A percentile compares a stretch with the other conserved stretches of the same genome.
These are phyloP conservation scores for Blastobotrys capitulatus DNA, from an alignment of 1,139 yeast genomes.

Conservation along the genomic window DNA sequence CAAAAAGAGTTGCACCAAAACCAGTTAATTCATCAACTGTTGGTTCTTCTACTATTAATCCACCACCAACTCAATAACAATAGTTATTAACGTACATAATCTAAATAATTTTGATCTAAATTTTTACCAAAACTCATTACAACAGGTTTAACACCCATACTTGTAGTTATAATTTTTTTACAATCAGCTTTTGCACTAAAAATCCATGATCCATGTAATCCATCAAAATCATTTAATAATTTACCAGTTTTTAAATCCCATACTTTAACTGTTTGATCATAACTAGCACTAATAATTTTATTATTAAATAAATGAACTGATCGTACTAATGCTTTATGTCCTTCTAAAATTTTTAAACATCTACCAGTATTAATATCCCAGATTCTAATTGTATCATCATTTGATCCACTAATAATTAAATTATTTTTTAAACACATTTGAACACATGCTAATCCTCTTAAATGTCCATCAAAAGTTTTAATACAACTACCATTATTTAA, in stretches of 20 bases:
- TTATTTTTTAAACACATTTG: conserved; percentile 24
- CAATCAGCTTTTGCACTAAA: conserved; percentile 32
- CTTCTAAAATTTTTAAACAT: conserved; percentile 27
- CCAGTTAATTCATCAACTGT: neutral
- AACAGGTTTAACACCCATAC: conserved; percentile 32
- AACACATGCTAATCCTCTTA: conserved; percentile 36
- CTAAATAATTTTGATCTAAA: conserved; percentile 23
- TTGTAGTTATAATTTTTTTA: conserved; percentile 30
- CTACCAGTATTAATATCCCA: conserved; percentile 32
- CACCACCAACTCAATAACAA: neutral
- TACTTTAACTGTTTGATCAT: conserved; percentile 35
- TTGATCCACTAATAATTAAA: conserved; percentile 33
- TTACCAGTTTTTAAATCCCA: conserved; percentile 33
- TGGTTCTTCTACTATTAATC: neutral
- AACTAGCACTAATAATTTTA: conserved; percentile 34
- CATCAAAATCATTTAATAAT: conserved; percentile 25
- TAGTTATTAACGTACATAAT: conserved; percentile 16
- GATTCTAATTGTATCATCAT: conserved; percentile 32
- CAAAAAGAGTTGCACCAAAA: conserved; percentile 17
- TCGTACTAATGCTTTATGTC: conserved; percentile 32
- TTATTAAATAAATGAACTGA: conserved; percentile 27
- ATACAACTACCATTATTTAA: conserved; percentile 23
- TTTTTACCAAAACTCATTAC: conserved; percentile 31
- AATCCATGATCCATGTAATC: conserved; percentile 35
- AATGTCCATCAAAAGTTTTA: conserved; percentile 30